Evolutionary conservation across 2,329 filamentous ascomycete genomes (phyloP).

Genomic region (Stagonosporopsis tanaceti): DNA sequence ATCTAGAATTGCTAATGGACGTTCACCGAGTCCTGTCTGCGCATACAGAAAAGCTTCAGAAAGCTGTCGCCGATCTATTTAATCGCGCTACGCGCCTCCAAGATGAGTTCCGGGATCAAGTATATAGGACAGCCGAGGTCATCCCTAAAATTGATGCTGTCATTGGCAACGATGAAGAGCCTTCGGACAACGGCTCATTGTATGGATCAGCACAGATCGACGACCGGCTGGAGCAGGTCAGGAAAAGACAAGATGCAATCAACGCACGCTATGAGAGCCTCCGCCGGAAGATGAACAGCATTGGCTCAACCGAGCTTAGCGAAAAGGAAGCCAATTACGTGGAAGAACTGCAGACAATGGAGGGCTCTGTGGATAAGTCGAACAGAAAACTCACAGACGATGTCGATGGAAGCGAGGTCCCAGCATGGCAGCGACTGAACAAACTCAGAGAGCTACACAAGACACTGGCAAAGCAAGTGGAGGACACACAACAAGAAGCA

Average conservation of each 20-base stretch:
- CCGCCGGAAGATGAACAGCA: slow-evolving; percentile 56
- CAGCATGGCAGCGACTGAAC: slow-evolving; percentile 64
- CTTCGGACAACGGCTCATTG: slow-evolving; percentile 53
- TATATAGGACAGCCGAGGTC: slow-evolving; percentile 71
- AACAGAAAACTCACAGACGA: slow-evolving; percentile 44
- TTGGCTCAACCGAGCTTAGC: slow-evolving; percentile 65
- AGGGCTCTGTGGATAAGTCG: slow-evolving; percentile 48
- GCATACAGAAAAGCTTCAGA: slow-evolving; percentile 73
- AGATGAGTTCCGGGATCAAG: slow-evolving; percentile 71
- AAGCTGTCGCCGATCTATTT: slow-evolving; percentile 77
- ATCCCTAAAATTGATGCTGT: slow-evolving; percentile 72
- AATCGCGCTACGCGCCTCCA: slow-evolving; percentile 73
- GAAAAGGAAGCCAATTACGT: slow-evolving; percentile 69
- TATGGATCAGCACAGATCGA: slow-evolving; percentile 64
- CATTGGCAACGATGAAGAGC: slow-evolving; percentile 62
- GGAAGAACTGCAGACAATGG: slow-evolving; percentile 60
- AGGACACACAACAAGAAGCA: slow-evolving; percentile 28
- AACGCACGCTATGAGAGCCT: slow-evolving; percentile 68
- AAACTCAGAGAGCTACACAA: slow-evolving; percentile 63
- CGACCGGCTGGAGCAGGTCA: slow-evolving; percentile 63
- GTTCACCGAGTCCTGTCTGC: slow-evolving; percentile 74
- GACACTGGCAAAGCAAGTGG: slow-evolving; percentile 53
- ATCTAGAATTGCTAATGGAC: slow-evolving; percentile 74
- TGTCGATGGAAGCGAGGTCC: slow-evolving; percentile 36
- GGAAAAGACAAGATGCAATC: slow-evolving; percentile 65